A percentile compares a stretch with the other conserved stretches of the same genome.
Evolutionary conservation across 2,329 filamentous ascomycete genomes (phyloP).

Genomic region (Arthrobotrys sphaeroides): DNA sequence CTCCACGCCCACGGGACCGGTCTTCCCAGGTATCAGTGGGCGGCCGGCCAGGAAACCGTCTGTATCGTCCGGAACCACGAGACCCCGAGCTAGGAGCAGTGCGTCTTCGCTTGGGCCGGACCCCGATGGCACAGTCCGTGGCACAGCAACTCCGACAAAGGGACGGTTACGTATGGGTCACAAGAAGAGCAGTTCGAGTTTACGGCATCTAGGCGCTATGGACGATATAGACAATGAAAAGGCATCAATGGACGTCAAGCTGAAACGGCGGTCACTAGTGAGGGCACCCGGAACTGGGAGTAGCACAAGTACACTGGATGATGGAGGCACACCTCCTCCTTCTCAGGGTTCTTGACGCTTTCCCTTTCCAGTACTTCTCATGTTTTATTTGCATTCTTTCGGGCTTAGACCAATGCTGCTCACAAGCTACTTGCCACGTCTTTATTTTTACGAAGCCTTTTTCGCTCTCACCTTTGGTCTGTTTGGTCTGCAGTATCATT

Average conservation of each 20-base stretch:
- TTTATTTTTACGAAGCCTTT: not conserved
- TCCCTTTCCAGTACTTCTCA: too few species aligned
- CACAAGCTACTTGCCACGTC: not conserved
- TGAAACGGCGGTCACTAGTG: slow-evolving; percentile 35
- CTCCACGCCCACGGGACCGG: slow-evolving; percentile 7
- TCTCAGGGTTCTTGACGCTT: not conserved
- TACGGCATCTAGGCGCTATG: slow-evolving; percentile 24
- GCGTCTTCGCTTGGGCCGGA: not conserved
- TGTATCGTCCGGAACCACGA: slow-evolving; percentile 22
- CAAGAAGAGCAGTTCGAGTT: slow-evolving; percentile 24
- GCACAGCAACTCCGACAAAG: not conserved
- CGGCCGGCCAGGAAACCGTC: slow-evolving; percentile 43
- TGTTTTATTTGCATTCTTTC: not conserved
- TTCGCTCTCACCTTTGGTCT: not conserved
- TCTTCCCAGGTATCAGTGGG: slow-evolving; percentile 41
- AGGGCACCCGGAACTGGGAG: slow-evolving; percentile 29
- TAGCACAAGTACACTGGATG: slow-evolving; percentile 21
- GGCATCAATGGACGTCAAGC: slow-evolving; percentile 48
- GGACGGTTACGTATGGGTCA: slow-evolving; percentile 21
- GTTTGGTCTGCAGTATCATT: not conserved
- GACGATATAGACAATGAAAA: slow-evolving; percentile 48
- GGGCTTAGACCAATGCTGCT: not conserved
- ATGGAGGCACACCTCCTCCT: not conserved
- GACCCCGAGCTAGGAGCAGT: slow-evolving; percentile 39
- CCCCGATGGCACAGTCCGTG: slow-evolving; percentile 20